Base-by-base conservation (phyloP, 306 rosid genomes). In the Vigna hirtella region DNA sequence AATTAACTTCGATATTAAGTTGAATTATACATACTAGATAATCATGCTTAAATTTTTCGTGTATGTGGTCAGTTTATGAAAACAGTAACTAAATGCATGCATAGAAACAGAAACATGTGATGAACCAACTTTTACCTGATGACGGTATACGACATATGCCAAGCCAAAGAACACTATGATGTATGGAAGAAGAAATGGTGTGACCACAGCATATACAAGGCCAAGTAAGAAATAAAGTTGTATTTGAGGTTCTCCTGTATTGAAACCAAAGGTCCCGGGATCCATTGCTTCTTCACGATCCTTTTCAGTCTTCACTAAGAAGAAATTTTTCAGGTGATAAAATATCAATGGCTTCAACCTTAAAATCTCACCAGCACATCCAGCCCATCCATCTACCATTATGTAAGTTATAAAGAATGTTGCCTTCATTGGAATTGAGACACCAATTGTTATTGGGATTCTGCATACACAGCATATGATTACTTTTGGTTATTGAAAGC, bases 311-410 rank as follows among this genome's bases (percentile, higher is more conserved):
- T 93, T 95, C 81, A 95, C 98, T 50, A 95, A 56, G 17, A 95
- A 83, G 86, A 85, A 82, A 50, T 89, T 95, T 36, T 86, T 88
- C 51, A 95, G 76, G 86, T 95, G 98, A 83, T 86, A 95, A 10
- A 95, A 77, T 74, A 95, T 83, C 89, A 95, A 77, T 24, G 98
- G 98, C 86, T 86, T 95, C 88, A 95, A 80, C 77, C 97, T 91
- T 67, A 95, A 84, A 88, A 95, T 95, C 85, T 95, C 99, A 40
- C 84, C 98, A 20, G 98, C 98, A 88, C 93, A 82, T 77, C 98
- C 98, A 84, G 98, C 98, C 98, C 98, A 95, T 42, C 98, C 98
- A 83, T 95, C 98, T 26, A 95, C 98, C 98, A 95, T 95, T 77
- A 91, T 89, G 80, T 92, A 95, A 66, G 98, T 95, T 75, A 95